Evolutionary conservation across 2,329 filamentous ascomycete genomes (phyloP).

Genomic region (Talaromyces sp.): DNA sequence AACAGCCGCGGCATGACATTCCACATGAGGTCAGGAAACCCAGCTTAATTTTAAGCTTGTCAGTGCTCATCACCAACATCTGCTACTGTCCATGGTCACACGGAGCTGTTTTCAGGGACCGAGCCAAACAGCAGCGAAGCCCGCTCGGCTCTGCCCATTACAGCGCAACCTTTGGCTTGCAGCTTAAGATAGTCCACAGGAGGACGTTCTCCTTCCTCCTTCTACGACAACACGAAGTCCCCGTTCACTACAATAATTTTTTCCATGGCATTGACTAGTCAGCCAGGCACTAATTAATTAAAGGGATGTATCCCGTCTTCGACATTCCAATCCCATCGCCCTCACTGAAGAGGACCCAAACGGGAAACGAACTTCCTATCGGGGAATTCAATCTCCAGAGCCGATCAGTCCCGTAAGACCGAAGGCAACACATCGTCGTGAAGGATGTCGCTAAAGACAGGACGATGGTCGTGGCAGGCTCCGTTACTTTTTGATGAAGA

Average conservation of each 20-base stretch:
- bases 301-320: conserved; percentile 63
- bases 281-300: background rate
- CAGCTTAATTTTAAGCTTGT: background rate
- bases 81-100: background rate
- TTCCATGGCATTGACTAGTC: background rate
- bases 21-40: conserved; percentile 14
- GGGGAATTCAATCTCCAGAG: conserved; percentile 65
- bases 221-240: no score
- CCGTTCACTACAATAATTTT: no score
- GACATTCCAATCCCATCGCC: conserved; percentile 72
- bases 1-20: background rate
- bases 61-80: no score
- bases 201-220: no score
- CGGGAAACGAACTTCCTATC: conserved; percentile 73
- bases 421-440: conserved; percentile 71
- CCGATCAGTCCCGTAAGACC: conserved; percentile 58
- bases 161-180: no score
- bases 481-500: conserved; percentile 63
- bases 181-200: no score
- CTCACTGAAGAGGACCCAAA: conserved; percentile 70
- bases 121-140: no score
- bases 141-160: no score
- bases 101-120: no score
- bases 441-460: conserved; percentile 43
- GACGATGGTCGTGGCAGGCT: conserved; percentile 72